phyloP scores from a whole-genome alignment of 2,329 filamentous ascomycete genomes.

The Periconia sp. region DNA sequence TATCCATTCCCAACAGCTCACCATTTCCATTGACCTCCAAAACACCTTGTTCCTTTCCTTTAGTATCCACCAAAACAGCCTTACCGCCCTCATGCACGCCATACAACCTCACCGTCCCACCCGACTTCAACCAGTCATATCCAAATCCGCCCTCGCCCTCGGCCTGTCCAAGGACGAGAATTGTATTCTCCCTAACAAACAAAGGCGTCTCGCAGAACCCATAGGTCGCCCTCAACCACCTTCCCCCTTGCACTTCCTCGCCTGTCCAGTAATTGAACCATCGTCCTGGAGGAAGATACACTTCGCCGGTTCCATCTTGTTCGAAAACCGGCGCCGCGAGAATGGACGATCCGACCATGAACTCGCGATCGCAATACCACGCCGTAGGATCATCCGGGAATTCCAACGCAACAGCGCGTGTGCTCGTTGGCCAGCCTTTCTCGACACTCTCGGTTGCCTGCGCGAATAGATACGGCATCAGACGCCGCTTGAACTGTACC shows the following conservation, averaged over 20 bases:
- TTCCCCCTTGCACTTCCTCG: slow-evolving; percentile 44
- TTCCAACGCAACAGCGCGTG: slow-evolving; percentile 68
- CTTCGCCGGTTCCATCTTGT: slow-evolving; percentile 64
- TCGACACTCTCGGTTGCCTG: slow-evolving; percentile 54
- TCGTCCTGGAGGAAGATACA: slow-evolving; percentile 61
- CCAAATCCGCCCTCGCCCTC: slow-evolving; percentile 42
- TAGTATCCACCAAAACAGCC: slow-evolving; percentile 38
- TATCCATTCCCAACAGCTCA: slow-evolving; percentile 30
- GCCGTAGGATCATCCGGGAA: slow-evolving; percentile 70
- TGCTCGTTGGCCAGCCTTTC: slow-evolving; percentile 60
- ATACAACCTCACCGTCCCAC: slow-evolving; percentile 43
- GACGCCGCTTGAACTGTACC: slow-evolving; percentile 55
- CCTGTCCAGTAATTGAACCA: slow-evolving; percentile 56
- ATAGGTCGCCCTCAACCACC: slow-evolving; percentile 48
- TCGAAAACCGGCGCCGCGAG: slow-evolving; percentile 67
- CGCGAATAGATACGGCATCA: slow-evolving; percentile 61
- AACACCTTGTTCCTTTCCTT: slow-evolving; percentile 31
- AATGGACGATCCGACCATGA: slow-evolving; percentile 69
- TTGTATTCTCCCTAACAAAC: slow-evolving; percentile 44
- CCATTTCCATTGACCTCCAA: slow-evolving; percentile 32
- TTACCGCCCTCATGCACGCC: slow-evolving; percentile 37
- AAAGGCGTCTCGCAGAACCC: slow-evolving; percentile 45
- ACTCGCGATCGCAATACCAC: slow-evolving; percentile 70
- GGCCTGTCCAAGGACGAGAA: slow-evolving; percentile 44
- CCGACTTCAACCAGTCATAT: slow-evolving; percentile 46